Conservation (phyloP, 768 basidiomycete species). For the Sporobolomyces roseus region DNA sequence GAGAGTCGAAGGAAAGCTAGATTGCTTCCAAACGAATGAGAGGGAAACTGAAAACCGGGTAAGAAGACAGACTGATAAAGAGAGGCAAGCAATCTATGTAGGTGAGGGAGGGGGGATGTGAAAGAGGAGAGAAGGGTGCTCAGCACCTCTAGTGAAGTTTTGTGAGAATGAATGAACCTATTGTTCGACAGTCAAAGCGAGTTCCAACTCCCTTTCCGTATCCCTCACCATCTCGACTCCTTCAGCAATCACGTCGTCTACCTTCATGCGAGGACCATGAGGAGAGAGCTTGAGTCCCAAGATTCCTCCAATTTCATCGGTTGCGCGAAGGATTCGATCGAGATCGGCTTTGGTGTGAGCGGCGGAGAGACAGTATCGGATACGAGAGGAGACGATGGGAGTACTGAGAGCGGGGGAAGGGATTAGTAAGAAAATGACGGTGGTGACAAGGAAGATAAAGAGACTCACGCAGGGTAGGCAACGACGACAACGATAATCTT, state of each 20-base stretch:
- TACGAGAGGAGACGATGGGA: slow-evolving; percentile 77
- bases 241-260: slow-evolving; percentile 36
- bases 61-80: no score
- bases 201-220: slow-evolving; percentile 6
- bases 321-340: slow-evolving; percentile 75
- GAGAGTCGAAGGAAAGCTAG: no score
- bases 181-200: slow-evolving; percentile 16
- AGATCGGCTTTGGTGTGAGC: slow-evolving; percentile 97
- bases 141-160: background rate
- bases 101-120: background rate
- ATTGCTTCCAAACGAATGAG: no score
- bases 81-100: no score
- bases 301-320: slow-evolving; percentile 84
- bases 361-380: slow-evolving; percentile 89
- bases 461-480: slow-evolving; percentile 43
- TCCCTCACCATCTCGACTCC: slow-evolving; percentile 34
- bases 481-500: slow-evolving; percentile 44
- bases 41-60: background rate
- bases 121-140: background rate
- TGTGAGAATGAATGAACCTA: no score
- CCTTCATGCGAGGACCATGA: slow-evolving; percentile 51
- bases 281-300: slow-evolving; percentile 82
- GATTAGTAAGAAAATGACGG: background rate
- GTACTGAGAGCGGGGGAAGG: slow-evolving; percentile 53
- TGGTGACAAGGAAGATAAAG: background rate